These are phyloP conservation scores for Thielaviopsis ethacetica DNA, from an alignment of 2,329 filamentous ascomycete genomes.

Conservation along the genomic window DNA sequence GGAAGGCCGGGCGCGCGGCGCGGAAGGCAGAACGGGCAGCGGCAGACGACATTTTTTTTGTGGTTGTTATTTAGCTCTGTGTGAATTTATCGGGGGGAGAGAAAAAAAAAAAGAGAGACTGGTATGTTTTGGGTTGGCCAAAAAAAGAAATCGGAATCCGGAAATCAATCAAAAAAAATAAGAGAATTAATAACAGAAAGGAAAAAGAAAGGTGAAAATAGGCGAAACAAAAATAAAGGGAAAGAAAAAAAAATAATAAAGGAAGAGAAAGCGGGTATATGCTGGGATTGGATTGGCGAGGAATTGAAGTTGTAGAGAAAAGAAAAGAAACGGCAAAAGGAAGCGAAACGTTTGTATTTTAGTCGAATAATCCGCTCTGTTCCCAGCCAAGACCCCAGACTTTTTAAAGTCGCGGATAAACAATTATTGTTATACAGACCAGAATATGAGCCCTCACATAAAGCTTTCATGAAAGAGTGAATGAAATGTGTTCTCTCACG, in stretches of 20 bases:
- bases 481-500: too few relatives aligned
- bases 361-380: background rate
- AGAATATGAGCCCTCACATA: too few relatives aligned
- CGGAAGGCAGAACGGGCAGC: conserved; percentile 34
- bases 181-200: background rate
- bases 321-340: conserved; percentile 7
- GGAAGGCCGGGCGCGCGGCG: conserved; percentile 39
- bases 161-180: background rate
- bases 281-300: background rate
- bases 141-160: background rate
- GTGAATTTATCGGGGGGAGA: background rate
- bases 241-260: background rate
- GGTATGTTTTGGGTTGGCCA: too few relatives aligned
- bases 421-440: too few relatives aligned
- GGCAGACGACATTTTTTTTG: conserved; percentile 19
- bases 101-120: background rate
- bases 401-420: too few relatives aligned
- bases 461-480: too few relatives aligned
- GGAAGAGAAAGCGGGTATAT: conserved; percentile 2
- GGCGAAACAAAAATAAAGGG: background rate
- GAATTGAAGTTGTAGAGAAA: background rate
- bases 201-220: background rate
- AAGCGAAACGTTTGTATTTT: conserved; percentile 2
- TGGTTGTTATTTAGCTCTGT: too few relatives aligned
- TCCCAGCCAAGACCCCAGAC: background rate